phyloP scores from a whole-genome alignment of 805 yeast genomes.

The Lachancea fermentati region DNA sequence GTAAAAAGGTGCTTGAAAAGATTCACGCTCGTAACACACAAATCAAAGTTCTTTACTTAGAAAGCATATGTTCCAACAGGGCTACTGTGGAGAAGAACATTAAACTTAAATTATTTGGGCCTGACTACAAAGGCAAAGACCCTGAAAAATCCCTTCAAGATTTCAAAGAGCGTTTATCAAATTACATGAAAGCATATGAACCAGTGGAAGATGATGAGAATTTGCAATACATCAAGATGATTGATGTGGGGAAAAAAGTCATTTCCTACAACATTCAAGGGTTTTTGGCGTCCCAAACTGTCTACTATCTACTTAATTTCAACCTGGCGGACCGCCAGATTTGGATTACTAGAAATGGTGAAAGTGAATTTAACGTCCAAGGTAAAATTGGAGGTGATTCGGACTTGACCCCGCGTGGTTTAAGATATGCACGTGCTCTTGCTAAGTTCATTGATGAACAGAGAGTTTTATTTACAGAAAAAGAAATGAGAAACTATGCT shows the following conservation, averaged over 20 bases:
- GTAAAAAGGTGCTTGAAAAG: slow-evolving; percentile 51
- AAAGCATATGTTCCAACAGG: slow-evolving; percentile 80
- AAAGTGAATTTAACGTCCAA: slow-evolving; percentile 72
- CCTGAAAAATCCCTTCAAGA: slow-evolving; percentile 73
- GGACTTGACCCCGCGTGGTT: slow-evolving; percentile 70
- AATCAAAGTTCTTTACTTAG: slow-evolving; percentile 76
- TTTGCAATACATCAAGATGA: slow-evolving; percentile 87
- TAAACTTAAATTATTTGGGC: slow-evolving; percentile 81
- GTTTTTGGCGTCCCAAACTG: slow-evolving; percentile 87
- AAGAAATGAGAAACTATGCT: slow-evolving; percentile 48
- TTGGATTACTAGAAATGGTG: slow-evolving; percentile 95
- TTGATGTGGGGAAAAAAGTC: slow-evolving; percentile 90
- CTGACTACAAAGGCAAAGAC: slow-evolving; percentile 86
- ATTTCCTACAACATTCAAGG: slow-evolving; percentile 87
- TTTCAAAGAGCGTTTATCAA: slow-evolving; percentile 71
- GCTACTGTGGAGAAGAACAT: slow-evolving; percentile 77
- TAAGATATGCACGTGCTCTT: slow-evolving; percentile 64
- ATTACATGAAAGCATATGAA: slow-evolving; percentile 86
- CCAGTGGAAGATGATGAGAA: slow-evolving; percentile 76
- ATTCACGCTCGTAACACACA: slow-evolving; percentile 54
- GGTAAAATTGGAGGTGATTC: slow-evolving; percentile 95
- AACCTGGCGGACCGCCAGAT: slow-evolving; percentile 85
- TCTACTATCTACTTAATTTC: slow-evolving; percentile 83
- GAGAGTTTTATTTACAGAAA: slow-evolving; percentile 58
- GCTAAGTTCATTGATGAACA: slow-evolving; percentile 69